Evolutionary conservation across 441 rosid species (phyloP).

Genomic region (Jatropha multifida): DNA sequence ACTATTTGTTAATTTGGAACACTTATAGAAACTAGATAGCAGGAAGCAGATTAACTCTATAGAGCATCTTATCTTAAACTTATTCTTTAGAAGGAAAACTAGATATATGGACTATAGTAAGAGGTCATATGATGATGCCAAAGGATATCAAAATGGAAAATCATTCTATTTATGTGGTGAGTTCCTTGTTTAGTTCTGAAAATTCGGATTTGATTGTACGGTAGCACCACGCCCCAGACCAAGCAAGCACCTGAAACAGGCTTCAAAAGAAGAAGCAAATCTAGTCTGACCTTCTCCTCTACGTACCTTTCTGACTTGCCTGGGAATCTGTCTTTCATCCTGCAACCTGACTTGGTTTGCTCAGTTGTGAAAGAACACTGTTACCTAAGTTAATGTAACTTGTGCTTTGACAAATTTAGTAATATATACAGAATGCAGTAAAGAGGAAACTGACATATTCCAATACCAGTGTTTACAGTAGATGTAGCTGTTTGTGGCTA

Average conservation of each 20-base stretch:
- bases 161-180: background rate
- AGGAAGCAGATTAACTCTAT: background rate
- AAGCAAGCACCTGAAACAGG: no score
- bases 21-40: background rate
- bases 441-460: background rate
- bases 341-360: no score
- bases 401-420: background rate
- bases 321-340: no score
- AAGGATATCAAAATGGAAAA: slow-evolving; percentile 5
- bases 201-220: background rate
- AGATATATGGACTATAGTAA: no score
- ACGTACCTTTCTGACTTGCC: no score
- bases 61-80: background rate
- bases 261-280: no score
- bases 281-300: no score
- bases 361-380: background rate
- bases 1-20: slow-evolving; percentile 1
- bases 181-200: background rate
- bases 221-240: background rate
- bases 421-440: background rate
- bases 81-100: background rate
- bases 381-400: background rate
- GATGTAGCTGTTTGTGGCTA: background rate
- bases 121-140: background rate
- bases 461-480: background rate